Evolutionary conservation across 1,284 basidiomycete species (phyloP).

Genomic region (Pyrrhoderma noxium): DNA sequence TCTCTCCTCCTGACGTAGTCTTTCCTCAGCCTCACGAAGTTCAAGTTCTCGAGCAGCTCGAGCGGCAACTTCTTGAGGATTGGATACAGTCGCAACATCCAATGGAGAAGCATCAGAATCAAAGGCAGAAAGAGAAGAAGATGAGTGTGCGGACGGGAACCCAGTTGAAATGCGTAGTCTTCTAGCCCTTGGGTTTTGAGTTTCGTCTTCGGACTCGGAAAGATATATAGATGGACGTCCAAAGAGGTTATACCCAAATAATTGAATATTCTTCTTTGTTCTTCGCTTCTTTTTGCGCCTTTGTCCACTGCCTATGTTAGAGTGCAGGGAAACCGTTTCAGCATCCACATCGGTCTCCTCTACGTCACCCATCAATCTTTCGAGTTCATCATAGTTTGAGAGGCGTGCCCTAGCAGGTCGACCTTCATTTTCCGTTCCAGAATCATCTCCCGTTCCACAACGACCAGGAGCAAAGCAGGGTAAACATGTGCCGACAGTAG

Average conservation of each 20-base stretch:
- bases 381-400: constrained; percentile 48
- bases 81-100: constrained; percentile 45
- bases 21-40: constrained; percentile 9
- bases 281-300: constrained; percentile 30
- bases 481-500: constrained; percentile 50
- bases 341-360: constrained; percentile 43
- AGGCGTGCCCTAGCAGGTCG: constrained; percentile 33
- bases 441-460: constrained; percentile 1
- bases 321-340: constrained; percentile 58
- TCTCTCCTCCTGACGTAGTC: constrained; percentile 28
- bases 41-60: constrained; percentile 24
- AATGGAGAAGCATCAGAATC: constrained; percentile 62
- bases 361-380: constrained; percentile 44
- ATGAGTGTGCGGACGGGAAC: constrained; percentile 20
- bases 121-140: constrained; percentile 44
- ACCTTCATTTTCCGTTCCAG: constrained; percentile 21
- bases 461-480: constrained; percentile 39
- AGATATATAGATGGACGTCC: constrained; percentile 52
- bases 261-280: constrained; percentile 33
- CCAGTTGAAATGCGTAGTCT: neutral
- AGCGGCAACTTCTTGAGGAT: constrained; percentile 30
- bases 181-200: constrained; percentile 15
- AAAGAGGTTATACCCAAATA: constrained; percentile 61
- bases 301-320: constrained; percentile 42
- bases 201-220: constrained; percentile 38